Percentiles rank a stretch among this genome's conserved stretches.
These are phyloP conservation scores for Clavispora santaluciae DNA, from an alignment of 805 yeast genomes.

Conservation along the genomic window DNA sequence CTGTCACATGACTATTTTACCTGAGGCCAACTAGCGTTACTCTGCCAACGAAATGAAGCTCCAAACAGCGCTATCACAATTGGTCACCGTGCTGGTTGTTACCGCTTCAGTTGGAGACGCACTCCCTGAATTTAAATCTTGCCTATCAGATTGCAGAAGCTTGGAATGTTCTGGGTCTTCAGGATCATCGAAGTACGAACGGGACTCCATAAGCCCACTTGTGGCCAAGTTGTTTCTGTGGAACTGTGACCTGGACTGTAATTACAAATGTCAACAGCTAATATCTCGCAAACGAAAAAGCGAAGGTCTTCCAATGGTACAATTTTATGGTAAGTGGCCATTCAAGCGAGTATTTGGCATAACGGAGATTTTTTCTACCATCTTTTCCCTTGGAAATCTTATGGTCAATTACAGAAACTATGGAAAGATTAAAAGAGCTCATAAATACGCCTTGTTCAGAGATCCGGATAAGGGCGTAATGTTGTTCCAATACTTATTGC, in stretches of 20 bases:
- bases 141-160: constrained; percentile 21
- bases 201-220: constrained; percentile 14
- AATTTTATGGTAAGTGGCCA: constrained; percentile 43
- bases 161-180: constrained; percentile 13
- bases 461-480: constrained; percentile 17
- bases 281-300: constrained; percentile 21
- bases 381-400: constrained; percentile 35
- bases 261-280: constrained; percentile 36
- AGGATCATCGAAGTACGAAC: constrained; percentile 11
- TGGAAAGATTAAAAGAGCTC: constrained; percentile 23
- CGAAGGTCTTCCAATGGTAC: constrained; percentile 26
- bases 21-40: not conserved
- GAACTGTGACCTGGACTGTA: constrained; percentile 35
- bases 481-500: constrained; percentile 26
- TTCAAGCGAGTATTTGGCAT: constrained; percentile 32
- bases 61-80: not conserved
- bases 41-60: not conserved
- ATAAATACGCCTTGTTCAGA: constrained; percentile 15
- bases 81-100: not conserved
- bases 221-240: constrained; percentile 22
- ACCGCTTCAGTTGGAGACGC: constrained; percentile 27
- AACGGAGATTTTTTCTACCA: constrained; percentile 31
- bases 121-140: constrained; percentile 26
- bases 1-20: not conserved
- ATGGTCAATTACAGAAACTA: constrained; percentile 28